Base-by-base conservation (phyloP, 148 eudicot species). In the Beta vulgaris region DNA sequence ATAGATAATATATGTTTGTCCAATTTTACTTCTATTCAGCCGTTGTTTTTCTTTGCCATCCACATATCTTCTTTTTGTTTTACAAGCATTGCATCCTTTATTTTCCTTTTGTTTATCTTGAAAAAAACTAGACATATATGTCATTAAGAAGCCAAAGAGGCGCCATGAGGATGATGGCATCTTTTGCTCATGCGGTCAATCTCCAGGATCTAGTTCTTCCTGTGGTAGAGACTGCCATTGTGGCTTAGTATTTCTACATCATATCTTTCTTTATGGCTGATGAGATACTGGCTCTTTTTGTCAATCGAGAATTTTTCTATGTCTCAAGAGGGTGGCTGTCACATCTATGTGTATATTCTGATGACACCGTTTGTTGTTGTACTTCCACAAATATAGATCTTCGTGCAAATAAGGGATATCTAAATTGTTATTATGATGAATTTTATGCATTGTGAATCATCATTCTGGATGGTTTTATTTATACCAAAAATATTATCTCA, bases 141-240 rank as follows among this genome's bases (percentile, higher is more conserved):
- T 87, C 61, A 84, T 93, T 13, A 92, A 96, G 89, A 96, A 83
- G 86, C 77, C 81, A 21, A 96, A 92, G 81, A 89, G 77, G 77
- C 98, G 97, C 66, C 79, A 85, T 72, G 93, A 89, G 84, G 99
- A 96, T 82, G 98, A 92, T 84, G 99, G 98, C 65, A 96, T 92
- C 82, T 96, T 92, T 82, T 96, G 99, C 84, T 86, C 97, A 59
- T 96, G 99, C 82, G 86, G 77, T 79, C 81, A 88, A 49, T 75
- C 93, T n/a, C 74, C 82, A 40, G 98, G 88, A 68, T 85, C 92
- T 57, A 77, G 84, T 81, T 77, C 73, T 73, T 89, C 84, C 42
- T 95, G 99, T 83, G 98, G 89, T 69, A 85, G 84, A 84, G 99
- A 95, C 82, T 95, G 99, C 83, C 99, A 88, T 51, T 95, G 99